Evolutionary conservation across 2,329 filamentous ascomycete genomes (phyloP).

Genomic region (Sarocladium brachiariae): DNA sequence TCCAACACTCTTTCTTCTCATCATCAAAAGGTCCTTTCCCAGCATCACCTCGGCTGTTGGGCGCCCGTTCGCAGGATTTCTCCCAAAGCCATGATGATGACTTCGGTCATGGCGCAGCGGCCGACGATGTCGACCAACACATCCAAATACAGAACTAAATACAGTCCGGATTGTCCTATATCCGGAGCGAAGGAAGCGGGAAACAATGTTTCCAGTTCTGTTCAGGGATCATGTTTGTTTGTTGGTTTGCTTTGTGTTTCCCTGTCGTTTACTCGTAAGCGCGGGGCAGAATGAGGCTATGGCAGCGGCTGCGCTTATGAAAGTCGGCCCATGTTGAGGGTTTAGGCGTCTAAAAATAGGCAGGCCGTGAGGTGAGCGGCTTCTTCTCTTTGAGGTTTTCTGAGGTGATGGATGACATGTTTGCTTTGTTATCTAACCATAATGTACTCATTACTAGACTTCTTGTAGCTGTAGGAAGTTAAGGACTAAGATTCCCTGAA

Average conservation of each 20-base stretch:
- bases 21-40: neutral
- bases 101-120: neutral
- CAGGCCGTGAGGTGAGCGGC: neutral
- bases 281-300: neutral
- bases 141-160: neutral
- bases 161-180: neutral
- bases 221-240: neutral
- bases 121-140: neutral
- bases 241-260: neutral
- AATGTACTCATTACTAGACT: too few species aligned
- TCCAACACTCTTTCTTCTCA: neutral
- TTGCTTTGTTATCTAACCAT: too few species aligned
- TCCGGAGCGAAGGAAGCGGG: neutral
- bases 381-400: neutral
- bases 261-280: neutral
- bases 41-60: neutral
- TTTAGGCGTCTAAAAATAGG: constrained; percentile 7
- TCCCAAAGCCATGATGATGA: too few species aligned
- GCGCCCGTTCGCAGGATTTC: neutral
- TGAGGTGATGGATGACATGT: neutral
- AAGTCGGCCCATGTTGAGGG: neutral
- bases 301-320: constrained; percentile 3
- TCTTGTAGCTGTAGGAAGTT: too few species aligned
- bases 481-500: too few species aligned
- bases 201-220: constrained; percentile 2